A percentile compares a stretch with the other conserved stretches of the same genome.
These are phyloP conservation scores for Irpex rosettiformis DNA, from an alignment of 1,284 basidiomycete species.

Conservation along the genomic window DNA sequence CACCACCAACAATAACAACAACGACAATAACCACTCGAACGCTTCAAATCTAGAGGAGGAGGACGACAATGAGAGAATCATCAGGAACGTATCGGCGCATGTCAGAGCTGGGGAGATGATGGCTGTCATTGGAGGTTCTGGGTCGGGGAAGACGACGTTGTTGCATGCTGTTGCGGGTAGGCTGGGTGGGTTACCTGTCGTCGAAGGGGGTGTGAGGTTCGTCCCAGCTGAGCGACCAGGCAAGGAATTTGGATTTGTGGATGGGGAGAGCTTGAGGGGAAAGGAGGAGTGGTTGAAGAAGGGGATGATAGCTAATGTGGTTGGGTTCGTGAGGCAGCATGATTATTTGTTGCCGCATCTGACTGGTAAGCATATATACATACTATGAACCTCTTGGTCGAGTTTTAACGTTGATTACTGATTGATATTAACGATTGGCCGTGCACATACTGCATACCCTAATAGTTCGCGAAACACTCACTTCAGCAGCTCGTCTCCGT, in stretches of 20 bases:
- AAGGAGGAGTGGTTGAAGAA: not conserved
- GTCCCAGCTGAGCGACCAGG: not conserved
- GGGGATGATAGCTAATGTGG: slow-evolving; percentile 12
- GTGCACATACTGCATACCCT: not conserved
- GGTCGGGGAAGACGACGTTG: slow-evolving; percentile 14
- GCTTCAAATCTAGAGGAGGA: not conserved
- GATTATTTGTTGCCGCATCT: slow-evolving; percentile 14
- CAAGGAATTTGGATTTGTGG: not conserved
- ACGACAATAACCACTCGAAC: no score
- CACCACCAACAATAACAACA: no score
- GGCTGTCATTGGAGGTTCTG: slow-evolving; percentile 14
- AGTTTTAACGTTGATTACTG: not conserved
- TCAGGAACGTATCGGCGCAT: slow-evolving; percentile 10
- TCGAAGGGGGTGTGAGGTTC: slow-evolving; percentile 9
- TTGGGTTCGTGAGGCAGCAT: slow-evolving; percentile 13
- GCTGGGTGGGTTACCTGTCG: slow-evolving; percentile 8
- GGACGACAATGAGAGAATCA: slow-evolving; percentile 8
- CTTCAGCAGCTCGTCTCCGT: slow-evolving; percentile 43
- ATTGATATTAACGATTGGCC: no score
- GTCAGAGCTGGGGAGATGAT: slow-evolving; percentile 10
- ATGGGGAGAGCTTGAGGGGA: not conserved
- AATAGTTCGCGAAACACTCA: slow-evolving; percentile 45
- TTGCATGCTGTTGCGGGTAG: slow-evolving; percentile 11
- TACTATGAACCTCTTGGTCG: not conserved
- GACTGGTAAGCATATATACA: slow-evolving; percentile 6